Conservation (phyloP, 2,329 filamentous ascomycete genomes). For the Pseudocercospora eumusae region DNA sequence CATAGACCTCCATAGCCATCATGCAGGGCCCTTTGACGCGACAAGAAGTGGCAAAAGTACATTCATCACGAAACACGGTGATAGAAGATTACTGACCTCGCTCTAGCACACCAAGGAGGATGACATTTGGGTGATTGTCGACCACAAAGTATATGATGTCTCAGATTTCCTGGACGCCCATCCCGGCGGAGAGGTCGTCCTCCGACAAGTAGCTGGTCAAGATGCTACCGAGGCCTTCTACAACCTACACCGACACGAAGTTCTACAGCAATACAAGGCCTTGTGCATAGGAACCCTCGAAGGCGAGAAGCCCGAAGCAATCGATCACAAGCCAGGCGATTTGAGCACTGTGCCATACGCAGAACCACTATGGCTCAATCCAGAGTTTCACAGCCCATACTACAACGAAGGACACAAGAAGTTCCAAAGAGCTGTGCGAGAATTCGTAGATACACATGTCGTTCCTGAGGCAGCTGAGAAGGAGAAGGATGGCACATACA, state of each 20-base stretch:
- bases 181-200: slow-evolving; percentile 77
- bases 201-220: slow-evolving; percentile 75
- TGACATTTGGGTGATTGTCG: slow-evolving; percentile 79
- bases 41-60: slow-evolving; percentile 36
- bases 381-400: slow-evolving; percentile 76
- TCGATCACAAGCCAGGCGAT: slow-evolving; percentile 69
- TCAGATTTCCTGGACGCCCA: slow-evolving; percentile 84
- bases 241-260: slow-evolving; percentile 88
- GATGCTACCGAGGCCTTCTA: slow-evolving; percentile 85
- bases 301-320: slow-evolving; percentile 73
- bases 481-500: slow-evolving; percentile 71
- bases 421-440: slow-evolving; percentile 68
- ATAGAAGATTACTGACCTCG: slow-evolving; percentile 11
- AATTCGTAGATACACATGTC: slow-evolving; percentile 72
- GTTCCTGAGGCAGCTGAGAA: slow-evolving; percentile 73
- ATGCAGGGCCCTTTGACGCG: slow-evolving; percentile 33
- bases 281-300: slow-evolving; percentile 74
- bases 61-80: background rate
- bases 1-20: slow-evolving; percentile 18
- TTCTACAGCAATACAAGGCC: slow-evolving; percentile 75
- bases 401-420: slow-evolving; percentile 72
- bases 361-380: slow-evolving; percentile 79
- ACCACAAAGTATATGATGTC: slow-evolving; percentile 84
- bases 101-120: slow-evolving; percentile 69
- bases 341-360: slow-evolving; percentile 78